phyloP scores from a whole-genome alignment of 139 green algal species.

The Zygnema cylindricum region DNA sequence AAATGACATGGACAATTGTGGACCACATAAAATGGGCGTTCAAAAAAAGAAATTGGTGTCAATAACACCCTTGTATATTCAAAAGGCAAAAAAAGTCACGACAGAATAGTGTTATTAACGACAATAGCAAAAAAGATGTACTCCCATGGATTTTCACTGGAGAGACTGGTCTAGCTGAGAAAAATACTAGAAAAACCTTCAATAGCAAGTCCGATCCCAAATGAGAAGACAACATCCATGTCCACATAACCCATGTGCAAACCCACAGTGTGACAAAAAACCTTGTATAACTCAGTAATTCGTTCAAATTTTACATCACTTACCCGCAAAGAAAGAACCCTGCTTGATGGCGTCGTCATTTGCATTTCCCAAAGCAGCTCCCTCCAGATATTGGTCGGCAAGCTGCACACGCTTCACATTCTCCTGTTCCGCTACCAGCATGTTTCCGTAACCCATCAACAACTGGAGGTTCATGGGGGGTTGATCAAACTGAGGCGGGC shows the following conservation, averaged over 20 bases:
- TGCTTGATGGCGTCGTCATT: conserved; percentile 44
- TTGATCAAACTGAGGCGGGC: conserved; percentile 77
- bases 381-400: conserved; percentile 89
- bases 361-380: conserved; percentile 76
- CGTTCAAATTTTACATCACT: background rate
- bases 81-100: no score
- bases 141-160: no score
- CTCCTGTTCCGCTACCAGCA: conserved; percentile 95
- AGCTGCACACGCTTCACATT: conserved; percentile 99
- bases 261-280: no score
- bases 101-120: no score
- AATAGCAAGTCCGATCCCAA: background rate
- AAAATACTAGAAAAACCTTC: background rate
- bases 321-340: conserved; percentile 42
- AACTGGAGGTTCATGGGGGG: conserved; percentile 84
- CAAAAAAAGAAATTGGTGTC: no score
- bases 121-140: no score
- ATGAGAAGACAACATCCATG: no score
- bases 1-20: no score
- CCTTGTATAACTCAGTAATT: no score
- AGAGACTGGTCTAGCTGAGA: background rate
- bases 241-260: no score
- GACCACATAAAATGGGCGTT: no score
- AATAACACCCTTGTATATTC: no score
- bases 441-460: conserved; percentile 88